Conservation (phyloP, 2,329 filamentous ascomycete genomes). For the Calycina herbarum region DNA sequence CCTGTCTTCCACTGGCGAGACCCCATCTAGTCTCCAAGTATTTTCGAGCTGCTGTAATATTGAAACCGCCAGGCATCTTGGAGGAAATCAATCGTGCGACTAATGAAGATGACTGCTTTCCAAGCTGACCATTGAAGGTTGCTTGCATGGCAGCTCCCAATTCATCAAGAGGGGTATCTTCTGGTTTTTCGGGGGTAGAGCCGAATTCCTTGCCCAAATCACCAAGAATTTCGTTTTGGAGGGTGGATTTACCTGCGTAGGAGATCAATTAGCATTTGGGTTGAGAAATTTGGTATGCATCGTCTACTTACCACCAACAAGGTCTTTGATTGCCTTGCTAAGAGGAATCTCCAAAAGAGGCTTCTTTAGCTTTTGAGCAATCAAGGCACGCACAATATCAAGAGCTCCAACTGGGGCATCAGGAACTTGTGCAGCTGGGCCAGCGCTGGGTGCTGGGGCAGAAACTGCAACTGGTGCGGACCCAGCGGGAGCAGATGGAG, state of each 20-base stretch:
- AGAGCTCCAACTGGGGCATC: conserved; percentile 86
- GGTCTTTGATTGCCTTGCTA: conserved; percentile 96
- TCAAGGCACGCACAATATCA: conserved; percentile 83
- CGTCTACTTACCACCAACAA: conserved; percentile 78
- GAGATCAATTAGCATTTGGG: background rate
- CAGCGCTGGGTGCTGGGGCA: conserved; percentile 67
- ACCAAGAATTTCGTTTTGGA: conserved; percentile 98
- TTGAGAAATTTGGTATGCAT: conserved; percentile 1
- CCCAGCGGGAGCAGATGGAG: conserved; percentile 42
- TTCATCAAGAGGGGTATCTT: conserved; percentile 95
- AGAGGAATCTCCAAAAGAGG: conserved; percentile 82
- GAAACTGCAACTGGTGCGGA: conserved; percentile 54
- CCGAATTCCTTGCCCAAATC: conserved; percentile 98
- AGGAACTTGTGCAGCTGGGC: conserved; percentile 81
- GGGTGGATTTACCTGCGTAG: conserved; percentile 83
- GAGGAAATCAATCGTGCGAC: conserved; percentile 95
- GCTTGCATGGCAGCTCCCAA: conserved; percentile 93
- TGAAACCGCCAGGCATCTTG: conserved; percentile 99
- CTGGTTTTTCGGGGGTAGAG: conserved; percentile 95
- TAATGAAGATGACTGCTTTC: conserved; percentile 92
- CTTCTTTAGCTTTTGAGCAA: conserved; percentile 99
- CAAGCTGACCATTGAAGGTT: conserved; percentile 97
- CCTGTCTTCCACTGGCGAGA: conserved; percentile 80
- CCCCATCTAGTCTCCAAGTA: conserved; percentile 95
- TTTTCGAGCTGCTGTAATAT: conserved; percentile 93